Evolutionary conservation across 768 basidiomycete genomes (phyloP), one percentile per base, ranked within the genome.

Genomic region (Leucocoprinus birnbaumii): DNA sequence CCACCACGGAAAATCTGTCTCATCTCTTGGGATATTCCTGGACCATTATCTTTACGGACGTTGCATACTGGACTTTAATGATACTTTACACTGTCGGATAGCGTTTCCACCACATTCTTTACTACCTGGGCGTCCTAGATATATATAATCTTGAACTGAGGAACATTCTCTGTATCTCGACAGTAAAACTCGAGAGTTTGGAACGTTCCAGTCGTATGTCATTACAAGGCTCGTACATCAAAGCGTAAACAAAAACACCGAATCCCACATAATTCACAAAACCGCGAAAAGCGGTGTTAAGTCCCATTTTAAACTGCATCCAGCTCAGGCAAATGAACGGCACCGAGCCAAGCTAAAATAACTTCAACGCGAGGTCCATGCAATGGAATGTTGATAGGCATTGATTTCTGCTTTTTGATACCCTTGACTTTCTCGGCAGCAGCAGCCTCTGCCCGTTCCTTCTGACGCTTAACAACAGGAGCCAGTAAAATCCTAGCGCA

Each of bases 351-450:
- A 41, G 91, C 91, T 53, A 94, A 76, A 53, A 92, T 77, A 53
- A 94, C 77, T 69, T 94, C 91, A 44, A 94, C 91, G 5, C 90
- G 79, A 34, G 92, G 91, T 0, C 91, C 91, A 68, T 92, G 89
- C 59, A 94, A 71, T 9, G 90, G 89, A 54, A 94, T 90, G 64
- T 84, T 89, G 66, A 92, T 88, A 48, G 84, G 79, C 58, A 82
- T 61, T 35, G 80, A 72, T 67, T 83, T 87, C 73, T 84, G 38
- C 16, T 38, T 83, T 71, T 77, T 80, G 55, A 64, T 70, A 42
- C 71, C 75, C 22, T 69, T 68, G 19, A 66, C 72, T 65, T 76
- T 84, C 55, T 83, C 84, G 40, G 75, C 72, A 2, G 72, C 78
- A 0, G 71, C 71, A 65, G 77, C 80, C 55, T 80, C 82, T 1